Evolutionary conservation across 1,139 yeast species (phyloP), one percentile per base, ranked within the genome.

Genomic region (Kazachstania sp.): DNA sequence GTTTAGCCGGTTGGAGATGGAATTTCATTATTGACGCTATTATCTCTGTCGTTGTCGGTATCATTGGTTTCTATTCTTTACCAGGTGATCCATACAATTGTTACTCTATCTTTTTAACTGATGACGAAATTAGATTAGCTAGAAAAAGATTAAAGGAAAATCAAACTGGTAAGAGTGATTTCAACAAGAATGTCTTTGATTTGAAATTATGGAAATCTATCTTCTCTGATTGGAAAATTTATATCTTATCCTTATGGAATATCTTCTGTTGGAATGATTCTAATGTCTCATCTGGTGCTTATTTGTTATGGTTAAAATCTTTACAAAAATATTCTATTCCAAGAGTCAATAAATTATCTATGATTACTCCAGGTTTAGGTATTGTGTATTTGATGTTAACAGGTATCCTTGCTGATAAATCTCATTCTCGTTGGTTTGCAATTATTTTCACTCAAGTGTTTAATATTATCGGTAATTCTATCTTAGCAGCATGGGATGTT

Each of bases 11-110:
- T 12, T 83, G 88, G 88, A 74, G 81, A 66, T 83, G 88, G 87
- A 77, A 80, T 65, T 83, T 79, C 59, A 74, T 83, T 50, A 73
- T 83, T 52, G 87, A 83, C 62, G 84, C 83, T 8, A 63, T 78
- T 42, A 70, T 81, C 37, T 77, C 87, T 2, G 58, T 81, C 31
- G 75, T 70, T 2, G 78, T 83, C 46, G 87, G 84, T 13, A 28
- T 83, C 23, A 64, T 79, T 51, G 90, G 88, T 0, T 72, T 79
- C 55, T 75, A 77, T 57, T 56, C 74, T 54, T 69, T 82, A 53
- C 92, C 92, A 2, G 90, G 87, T 42, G 80, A 84, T 34, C 92
- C 92, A 18, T 65, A 70, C 49, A 72, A 75, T 45, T 77, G 82
- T 55, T 74, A 75, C 61, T 73, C 81, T 41, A 70, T 77, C 51